Conservation (phyloP, 257 asterid genomes). For the Pogostemon cablin region DNA sequence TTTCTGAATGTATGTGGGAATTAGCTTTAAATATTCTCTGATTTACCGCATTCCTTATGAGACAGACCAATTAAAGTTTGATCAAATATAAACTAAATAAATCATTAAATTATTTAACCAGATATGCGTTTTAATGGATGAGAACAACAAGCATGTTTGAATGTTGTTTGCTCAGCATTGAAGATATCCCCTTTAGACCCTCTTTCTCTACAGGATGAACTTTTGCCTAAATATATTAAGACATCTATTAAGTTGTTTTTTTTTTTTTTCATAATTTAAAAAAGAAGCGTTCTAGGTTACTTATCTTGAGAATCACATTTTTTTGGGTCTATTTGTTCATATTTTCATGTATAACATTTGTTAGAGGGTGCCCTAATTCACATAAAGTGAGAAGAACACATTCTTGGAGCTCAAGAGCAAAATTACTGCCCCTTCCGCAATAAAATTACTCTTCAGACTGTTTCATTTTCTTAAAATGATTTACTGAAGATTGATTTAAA, state of each 20-base stretch:
- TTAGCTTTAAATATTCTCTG: too few species aligned
- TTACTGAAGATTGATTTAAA: constrained; percentile 7
- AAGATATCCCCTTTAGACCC: not conserved
- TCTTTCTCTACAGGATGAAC: not conserved
- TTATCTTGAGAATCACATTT: not conserved
- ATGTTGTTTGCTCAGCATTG: not conserved
- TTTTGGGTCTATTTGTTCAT: not conserved
- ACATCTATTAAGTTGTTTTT: not conserved
- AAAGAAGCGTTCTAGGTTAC: not conserved
- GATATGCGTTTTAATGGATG: not conserved
- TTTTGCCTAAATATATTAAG: not conserved
- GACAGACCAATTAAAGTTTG: not conserved
- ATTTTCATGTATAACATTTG: not conserved
- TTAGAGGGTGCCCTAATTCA: not conserved
- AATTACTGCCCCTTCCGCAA: not conserved
- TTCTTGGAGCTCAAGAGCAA: constrained; percentile 22
- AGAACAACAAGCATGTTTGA: not conserved
- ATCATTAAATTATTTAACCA: not conserved
- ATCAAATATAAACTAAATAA: not conserved
- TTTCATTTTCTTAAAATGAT: constrained; percentile 13
- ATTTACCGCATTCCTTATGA: not conserved
- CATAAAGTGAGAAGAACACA: not conserved
- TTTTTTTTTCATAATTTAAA: not conserved
- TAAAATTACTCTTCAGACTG: constrained; percentile 8
- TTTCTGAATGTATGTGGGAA: too few species aligned